A percentile compares a stretch with the other conserved stretches of the same genome.
These are phyloP conservation scores for Umbelopsis sp. DNA, from an alignment of 192 early-diverging fungal species.

Conservation along the genomic window DNA sequence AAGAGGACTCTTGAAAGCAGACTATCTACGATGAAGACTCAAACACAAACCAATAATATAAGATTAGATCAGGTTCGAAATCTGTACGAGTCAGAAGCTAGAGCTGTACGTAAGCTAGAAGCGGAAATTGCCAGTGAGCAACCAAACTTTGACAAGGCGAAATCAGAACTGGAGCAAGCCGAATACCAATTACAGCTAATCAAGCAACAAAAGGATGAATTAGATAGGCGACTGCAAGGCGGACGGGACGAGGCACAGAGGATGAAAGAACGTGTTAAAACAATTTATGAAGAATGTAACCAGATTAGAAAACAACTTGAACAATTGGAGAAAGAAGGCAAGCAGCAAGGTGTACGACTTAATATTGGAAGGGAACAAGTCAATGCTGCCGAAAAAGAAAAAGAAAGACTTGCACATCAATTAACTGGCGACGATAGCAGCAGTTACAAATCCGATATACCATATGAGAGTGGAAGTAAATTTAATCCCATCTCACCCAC, in stretches of 20 bases:
- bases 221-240: constrained; percentile 36
- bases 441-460: background rate
- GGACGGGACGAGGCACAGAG: constrained; percentile 47
- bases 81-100: constrained; percentile 60
- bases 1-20: constrained; percentile 13
- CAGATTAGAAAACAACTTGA: constrained; percentile 54
- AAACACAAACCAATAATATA: constrained; percentile 62
- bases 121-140: constrained; percentile 45
- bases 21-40: constrained; percentile 47
- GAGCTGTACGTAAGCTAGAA: constrained; percentile 57
- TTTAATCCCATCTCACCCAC: background rate
- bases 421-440: background rate
- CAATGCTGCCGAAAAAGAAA: constrained; percentile 55
- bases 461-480: no score
- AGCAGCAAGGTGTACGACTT: constrained; percentile 54
- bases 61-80: constrained; percentile 58
- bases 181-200: constrained; percentile 48
- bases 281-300: constrained; percentile 55
- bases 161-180: constrained; percentile 56
- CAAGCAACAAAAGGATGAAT: constrained; percentile 52
- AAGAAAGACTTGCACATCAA: constrained; percentile 45
- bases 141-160: constrained; percentile 45
- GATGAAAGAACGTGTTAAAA: constrained; percentile 45
- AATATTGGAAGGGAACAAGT: constrained; percentile 63
- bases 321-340: constrained; percentile 58